Base-by-base conservation (phyloP, 2,329 filamentous ascomycete genomes). In the Colletotrichum costaricense region DNA sequence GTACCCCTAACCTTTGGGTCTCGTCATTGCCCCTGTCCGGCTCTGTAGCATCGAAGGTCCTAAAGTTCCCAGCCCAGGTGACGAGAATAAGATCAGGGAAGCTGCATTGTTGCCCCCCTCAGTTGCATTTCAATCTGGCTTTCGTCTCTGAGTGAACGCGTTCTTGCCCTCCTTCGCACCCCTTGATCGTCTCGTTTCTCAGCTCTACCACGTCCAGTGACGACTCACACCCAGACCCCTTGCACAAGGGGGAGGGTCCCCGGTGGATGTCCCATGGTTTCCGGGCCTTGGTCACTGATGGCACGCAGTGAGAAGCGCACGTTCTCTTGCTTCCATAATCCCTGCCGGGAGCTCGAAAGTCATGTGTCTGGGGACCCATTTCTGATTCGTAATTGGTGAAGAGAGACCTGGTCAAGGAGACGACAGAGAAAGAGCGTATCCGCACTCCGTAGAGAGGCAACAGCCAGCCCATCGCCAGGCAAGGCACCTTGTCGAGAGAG, bases 291-390 rank as follows among this genome's bases (percentile, higher is more conserved):
- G 59, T 64, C 33, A 49, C 38, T 57, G 66, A 63, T 64, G 69
- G 69, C 59, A 63, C 55, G 63, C 63, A 62, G 57, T 26, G 26
- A 71, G 38, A 49, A 49, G 56, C 46, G 54, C 60, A 64, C 24
- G 66, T 69, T 73, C 55, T 63, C 55, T 22, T 69, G 69, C 70
- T 64, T 73, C 70, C 66, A 73, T 42, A 35, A 73, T 64, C 59
- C 69, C 65, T 69, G 70, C 26, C 14, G 63, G 4, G 54, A 60
- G 54, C 19, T 56, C 19, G 38, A 38, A 59, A 60, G 55, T 70
- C 70, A 73, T 64, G 66, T 73, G 66, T 26, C 59, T 54, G 54
- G 59, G 30, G 42, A 54, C 55, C 54, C 42, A 52, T 69, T 35
- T 5, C 54, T 26, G 46, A 12, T n/a, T 64, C 30, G 66, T 54